Conservation (phyloP, 2,329 filamentous ascomycete genomes). For the Alternaria sp. region DNA sequence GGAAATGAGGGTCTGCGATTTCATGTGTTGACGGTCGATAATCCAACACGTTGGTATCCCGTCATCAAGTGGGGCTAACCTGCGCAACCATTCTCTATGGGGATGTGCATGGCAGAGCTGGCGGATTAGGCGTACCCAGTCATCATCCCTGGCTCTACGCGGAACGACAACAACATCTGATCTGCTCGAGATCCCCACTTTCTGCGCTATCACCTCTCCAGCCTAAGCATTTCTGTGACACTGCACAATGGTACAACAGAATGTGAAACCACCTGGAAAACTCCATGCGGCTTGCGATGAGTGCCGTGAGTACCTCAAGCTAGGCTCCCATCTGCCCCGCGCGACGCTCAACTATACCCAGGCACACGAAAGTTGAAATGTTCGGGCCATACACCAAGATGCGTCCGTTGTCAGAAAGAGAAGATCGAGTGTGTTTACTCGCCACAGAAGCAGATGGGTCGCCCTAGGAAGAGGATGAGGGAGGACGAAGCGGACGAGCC, state of each 20-base stretch:
- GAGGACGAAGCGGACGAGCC: slow-evolving; percentile 31
- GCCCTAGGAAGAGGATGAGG: slow-evolving; percentile 58
- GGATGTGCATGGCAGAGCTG: slow-evolving; percentile 9
- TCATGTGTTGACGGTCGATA: background rate
- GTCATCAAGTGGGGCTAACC: slow-evolving; percentile 8
- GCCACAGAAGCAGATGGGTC: slow-evolving; percentile 59
- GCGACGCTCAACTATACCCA: slow-evolving; percentile 27
- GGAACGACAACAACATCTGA: slow-evolving; percentile 6
- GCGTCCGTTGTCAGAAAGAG: slow-evolving; percentile 54
- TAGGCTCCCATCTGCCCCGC: slow-evolving; percentile 1
- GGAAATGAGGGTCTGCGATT: background rate
- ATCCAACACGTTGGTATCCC: background rate
- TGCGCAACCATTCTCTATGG: slow-evolving; percentile 3
- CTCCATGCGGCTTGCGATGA: slow-evolving; percentile 49
- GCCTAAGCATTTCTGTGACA: background rate
- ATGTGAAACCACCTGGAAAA: slow-evolving; percentile 30
- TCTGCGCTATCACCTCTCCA: background rate
- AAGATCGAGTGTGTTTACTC: slow-evolving; percentile 57
- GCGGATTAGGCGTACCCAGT: slow-evolving; percentile 3
- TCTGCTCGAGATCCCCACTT: background rate
- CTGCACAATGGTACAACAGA: slow-evolving; percentile 22
- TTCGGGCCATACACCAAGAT: slow-evolving; percentile 53
- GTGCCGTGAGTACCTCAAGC: slow-evolving; percentile 40
- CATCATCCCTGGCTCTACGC: background rate
- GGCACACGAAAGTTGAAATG: slow-evolving; percentile 61